Percentiles rank a stretch among this genome's conserved stretches.
Evolutionary conservation across 192 early-diverging fungal species (phyloP).

Genomic region (Coemansia sp.): DNA sequence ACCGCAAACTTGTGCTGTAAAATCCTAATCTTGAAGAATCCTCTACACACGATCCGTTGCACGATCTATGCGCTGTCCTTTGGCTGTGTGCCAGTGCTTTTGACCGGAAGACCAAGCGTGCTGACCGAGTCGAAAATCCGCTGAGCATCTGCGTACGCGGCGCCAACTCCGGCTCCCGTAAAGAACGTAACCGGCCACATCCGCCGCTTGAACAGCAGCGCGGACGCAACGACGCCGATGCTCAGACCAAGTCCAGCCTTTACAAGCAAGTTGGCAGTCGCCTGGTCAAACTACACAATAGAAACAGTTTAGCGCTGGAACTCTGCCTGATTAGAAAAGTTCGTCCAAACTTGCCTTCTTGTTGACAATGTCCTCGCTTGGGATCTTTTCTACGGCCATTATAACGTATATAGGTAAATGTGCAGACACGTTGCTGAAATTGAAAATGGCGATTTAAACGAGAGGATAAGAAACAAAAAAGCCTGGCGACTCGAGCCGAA

Average conservation of each 20-base stretch:
- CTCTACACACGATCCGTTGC: no score
- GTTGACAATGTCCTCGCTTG: slow-evolving; percentile 64
- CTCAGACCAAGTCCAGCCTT: slow-evolving; percentile 80
- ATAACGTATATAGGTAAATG: not conserved
- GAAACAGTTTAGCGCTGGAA: not conserved
- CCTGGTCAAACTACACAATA: slow-evolving; percentile 76
- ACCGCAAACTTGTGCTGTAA: no score
- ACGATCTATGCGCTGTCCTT: not conserved
- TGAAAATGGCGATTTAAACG: not conserved
- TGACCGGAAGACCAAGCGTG: slow-evolving; percentile 21
- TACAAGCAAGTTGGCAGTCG: slow-evolving; percentile 76
- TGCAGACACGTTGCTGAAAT: not conserved
- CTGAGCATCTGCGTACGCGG: slow-evolving; percentile 79
- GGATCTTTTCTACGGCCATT: slow-evolving; percentile 51
- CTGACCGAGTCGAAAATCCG: slow-evolving; percentile 52
- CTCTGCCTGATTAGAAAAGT: not conserved
- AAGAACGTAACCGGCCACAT: slow-evolving; percentile 84
- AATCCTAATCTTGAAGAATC: no score
- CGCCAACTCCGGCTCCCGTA: slow-evolving; percentile 79
- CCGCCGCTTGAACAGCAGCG: slow-evolving; percentile 80
- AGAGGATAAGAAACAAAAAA: not conserved
- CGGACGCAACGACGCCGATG: slow-evolving; percentile 84
- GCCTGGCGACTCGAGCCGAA: not conserved
- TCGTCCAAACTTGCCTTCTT: slow-evolving; percentile 55
- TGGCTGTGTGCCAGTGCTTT: not conserved